These are phyloP conservation scores for Fagopyrum homotropicum DNA, from an alignment of 148 eudicot genomes.

Conservation along the genomic window DNA sequence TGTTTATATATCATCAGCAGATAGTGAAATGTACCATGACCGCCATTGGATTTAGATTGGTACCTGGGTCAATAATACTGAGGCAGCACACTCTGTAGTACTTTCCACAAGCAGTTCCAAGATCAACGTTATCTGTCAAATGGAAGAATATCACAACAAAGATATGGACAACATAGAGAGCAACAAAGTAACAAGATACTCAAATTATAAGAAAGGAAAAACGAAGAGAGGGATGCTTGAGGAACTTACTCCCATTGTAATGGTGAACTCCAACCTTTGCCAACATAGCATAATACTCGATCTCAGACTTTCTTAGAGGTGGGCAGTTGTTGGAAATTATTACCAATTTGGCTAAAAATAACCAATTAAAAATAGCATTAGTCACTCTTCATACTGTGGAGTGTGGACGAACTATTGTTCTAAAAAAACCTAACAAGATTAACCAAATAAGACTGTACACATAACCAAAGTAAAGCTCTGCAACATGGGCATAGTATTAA, in stretches of 20 bases:
- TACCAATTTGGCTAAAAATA: constrained; percentile 56
- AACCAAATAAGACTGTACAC: not conserved
- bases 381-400: not conserved
- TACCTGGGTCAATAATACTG: constrained; percentile 51
- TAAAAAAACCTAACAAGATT: not conserved
- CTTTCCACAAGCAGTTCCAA: constrained; percentile 69
- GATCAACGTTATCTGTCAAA: constrained; percentile 51
- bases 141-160: not conserved
- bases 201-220: not conserved
- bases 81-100: constrained; percentile 66
- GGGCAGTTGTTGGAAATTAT: constrained; percentile 88
- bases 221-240: not conserved
- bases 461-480: not conserved
- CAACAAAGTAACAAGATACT: not conserved
- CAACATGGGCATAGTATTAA: not conserved
- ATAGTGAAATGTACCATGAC: too few relatives aligned
- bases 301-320: constrained; percentile 81
- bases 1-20: too few relatives aligned
- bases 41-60: not conserved
- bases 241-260: constrained; percentile 76
- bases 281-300: constrained; percentile 92
- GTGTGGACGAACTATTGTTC: not conserved
- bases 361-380: not conserved
- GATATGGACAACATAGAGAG: not conserved
- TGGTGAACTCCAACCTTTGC: constrained; percentile 86